phyloP scores from a whole-genome alignment of 1,284 basidiomycete genomes.

The Ceratobasidium sp. region DNA sequence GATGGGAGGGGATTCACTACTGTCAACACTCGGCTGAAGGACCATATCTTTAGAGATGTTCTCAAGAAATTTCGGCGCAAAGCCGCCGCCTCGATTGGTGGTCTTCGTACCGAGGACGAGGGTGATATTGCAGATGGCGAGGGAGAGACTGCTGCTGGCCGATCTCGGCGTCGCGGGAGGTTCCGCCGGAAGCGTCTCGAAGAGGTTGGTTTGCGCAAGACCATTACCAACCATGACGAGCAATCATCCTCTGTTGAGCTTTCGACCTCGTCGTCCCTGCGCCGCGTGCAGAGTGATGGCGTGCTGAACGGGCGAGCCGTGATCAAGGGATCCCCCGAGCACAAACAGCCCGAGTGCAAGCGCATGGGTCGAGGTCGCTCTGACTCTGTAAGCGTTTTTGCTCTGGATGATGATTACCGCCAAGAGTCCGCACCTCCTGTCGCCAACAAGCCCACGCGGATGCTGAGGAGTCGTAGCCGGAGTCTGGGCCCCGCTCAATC shows the following conservation, averaged over 20 bases:
- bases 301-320: conserved; percentile 12
- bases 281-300: conserved; percentile 69
- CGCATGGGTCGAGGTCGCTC: conserved; percentile 30
- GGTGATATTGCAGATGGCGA: conserved; percentile 47
- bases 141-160: conserved; percentile 11
- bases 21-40: conserved; percentile 91
- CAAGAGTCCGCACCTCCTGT: conserved; percentile 44
- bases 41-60: conserved; percentile 90
- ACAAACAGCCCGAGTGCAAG: conserved; percentile 9
- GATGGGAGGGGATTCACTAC: conserved; percentile 89
- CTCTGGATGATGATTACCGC: conserved; percentile 54
- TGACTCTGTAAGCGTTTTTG: conserved; percentile 49
- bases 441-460: neutral
- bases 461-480: conserved; percentile 37
- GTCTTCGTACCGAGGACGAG: conserved; percentile 47
- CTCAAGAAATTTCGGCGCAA: conserved; percentile 71
- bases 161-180: conserved; percentile 23
- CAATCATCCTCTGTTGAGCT: neutral
- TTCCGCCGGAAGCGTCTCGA: conserved; percentile 34
- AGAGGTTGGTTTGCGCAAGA: conserved; percentile 14
- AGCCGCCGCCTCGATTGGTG: conserved; percentile 44
- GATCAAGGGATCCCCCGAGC: conserved; percentile 26
- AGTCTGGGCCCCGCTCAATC: conserved; percentile 32
- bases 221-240: neutral
- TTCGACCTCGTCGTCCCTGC: conserved; percentile 53